These are phyloP conservation scores for Sphaerostilbella broomeana DNA, from an alignment of 2,329 filamentous ascomycete genomes.

Conservation along the genomic window DNA sequence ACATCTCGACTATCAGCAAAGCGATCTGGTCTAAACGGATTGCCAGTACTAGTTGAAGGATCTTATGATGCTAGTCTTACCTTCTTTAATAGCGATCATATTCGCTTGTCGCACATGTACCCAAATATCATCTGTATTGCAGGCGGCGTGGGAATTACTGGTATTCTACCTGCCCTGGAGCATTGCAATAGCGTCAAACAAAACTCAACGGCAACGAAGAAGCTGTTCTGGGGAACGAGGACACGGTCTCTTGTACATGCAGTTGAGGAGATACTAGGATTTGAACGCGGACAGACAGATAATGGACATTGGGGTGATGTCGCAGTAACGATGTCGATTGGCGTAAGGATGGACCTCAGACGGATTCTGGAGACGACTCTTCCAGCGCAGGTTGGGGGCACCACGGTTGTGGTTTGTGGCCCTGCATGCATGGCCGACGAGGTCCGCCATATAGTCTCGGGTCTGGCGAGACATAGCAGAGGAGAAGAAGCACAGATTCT, in stretches of 20 bases:
- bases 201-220: constrained; percentile 13
- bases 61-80: constrained; percentile 16
- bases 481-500: constrained; percentile 9
- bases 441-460: constrained; percentile 16
- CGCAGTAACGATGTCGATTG: constrained; percentile 18
- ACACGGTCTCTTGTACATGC: constrained; percentile 17
- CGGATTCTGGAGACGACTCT: constrained; percentile 16
- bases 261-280: constrained; percentile 17
- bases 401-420: constrained; percentile 20
- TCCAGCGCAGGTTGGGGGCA: constrained; percentile 12
- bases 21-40: constrained; percentile 4
- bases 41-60: constrained; percentile 19
- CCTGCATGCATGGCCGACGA: constrained; percentile 19
- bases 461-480: constrained; percentile 7
- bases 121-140: constrained; percentile 25
- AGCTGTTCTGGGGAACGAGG: constrained; percentile 20
- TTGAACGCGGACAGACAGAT: constrained; percentile 8
- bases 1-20: constrained; percentile 5
- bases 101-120: constrained; percentile 12
- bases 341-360: constrained; percentile 16
- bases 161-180: constrained; percentile 21
- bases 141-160: constrained; percentile 26
- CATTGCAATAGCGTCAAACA: constrained; percentile 9
- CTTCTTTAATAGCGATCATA: constrained; percentile 14
- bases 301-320: constrained; percentile 14